Base-by-base conservation (phyloP, 2,329 filamentous ascomycete genomes). In the Macroventuria anomochaeta region DNA sequence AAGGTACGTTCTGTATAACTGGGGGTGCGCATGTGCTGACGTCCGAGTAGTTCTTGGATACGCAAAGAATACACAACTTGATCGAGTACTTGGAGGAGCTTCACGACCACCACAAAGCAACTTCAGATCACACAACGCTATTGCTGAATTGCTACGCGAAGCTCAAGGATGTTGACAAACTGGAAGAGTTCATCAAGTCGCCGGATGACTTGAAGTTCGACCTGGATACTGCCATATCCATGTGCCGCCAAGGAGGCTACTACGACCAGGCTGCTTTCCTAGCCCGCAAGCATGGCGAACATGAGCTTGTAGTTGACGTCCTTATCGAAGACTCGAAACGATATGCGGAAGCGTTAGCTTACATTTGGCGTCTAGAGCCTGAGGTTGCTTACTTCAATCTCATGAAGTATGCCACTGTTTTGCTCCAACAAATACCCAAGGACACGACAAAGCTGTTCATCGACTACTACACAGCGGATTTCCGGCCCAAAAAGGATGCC, bases 91-190 rank as follows among this genome's bases (percentile, higher is more conserved):
- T 99, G 2, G 96, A 99, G 76, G 92, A 99, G 74, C 80, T 99
- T 13, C 95, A 99, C 68, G 92, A 97, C 58, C 91, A 96, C 66
- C 88, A 93, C 68, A 93, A 88, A 70, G 96, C 95, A 0, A 97
- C 93, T 2, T 88, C 92, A 1, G 95, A 99, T 62, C 95, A 99
- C 65, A 99, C 95, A 0, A 99, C 95, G 0, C 79, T 99, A 10
- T 81, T 99, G 0, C 79, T 99, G 36, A 99, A 99, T 72, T 99
- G 95, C 76, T 99, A 99, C 71, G 95, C 95, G 0, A 99, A 99
- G 71, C 79, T 97, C 13, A 99, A 99, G 74, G 95, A 99, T 71
- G 93, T 96, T 5, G 89, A 92, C 51, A 99, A 99, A 76, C 81
- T 99, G 6, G 93, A 99, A 69, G 89, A 89, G 20, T 99, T 99